Conservation (phyloP, 179 eudicot species). For the Vitellaria paradoxa region DNA sequence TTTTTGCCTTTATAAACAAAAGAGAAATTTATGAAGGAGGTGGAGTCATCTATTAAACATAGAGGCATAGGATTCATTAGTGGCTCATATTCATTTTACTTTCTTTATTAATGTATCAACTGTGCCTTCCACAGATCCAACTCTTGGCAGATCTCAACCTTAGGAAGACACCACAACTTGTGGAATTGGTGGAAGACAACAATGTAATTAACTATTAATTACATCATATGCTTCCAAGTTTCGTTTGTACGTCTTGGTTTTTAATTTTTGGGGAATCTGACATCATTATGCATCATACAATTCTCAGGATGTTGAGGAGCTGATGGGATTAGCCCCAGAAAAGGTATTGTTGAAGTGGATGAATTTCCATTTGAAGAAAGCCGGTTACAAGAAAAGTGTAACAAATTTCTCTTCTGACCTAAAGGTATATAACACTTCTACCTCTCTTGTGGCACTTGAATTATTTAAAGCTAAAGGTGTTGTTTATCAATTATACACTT, state of each 20-base stretch:
- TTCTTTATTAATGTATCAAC: not conserved
- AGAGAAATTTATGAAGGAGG: not conserved
- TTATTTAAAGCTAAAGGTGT: not conserved
- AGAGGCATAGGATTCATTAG: not conserved
- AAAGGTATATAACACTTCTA: slow-evolving; percentile 43
- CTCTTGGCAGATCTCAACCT: slow-evolving; percentile 80
- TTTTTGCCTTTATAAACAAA: not conserved
- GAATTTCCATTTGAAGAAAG: slow-evolving; percentile 78
- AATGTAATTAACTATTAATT: slow-evolving; percentile 34
- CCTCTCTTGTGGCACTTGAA: not conserved
- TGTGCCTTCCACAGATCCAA: slow-evolving; percentile 56
- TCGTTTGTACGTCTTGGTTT: not conserved
- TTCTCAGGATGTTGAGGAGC: slow-evolving; percentile 80
- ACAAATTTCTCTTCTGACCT: slow-evolving; percentile 77
- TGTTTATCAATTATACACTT: not conserved
- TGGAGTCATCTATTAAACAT: not conserved
- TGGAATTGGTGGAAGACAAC: slow-evolving; percentile 76
- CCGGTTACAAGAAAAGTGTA: slow-evolving; percentile 64
- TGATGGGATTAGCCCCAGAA: slow-evolving; percentile 75
- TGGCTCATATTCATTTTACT: not conserved
- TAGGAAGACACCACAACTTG: slow-evolving; percentile 82
- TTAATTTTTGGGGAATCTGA: not conserved
- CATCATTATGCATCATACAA: not conserved
- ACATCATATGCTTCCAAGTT: not conserved
- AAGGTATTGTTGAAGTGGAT: slow-evolving; percentile 78